Conservation (phyloP, 768 basidiomycete genomes). For the Melanogaster broomeanus region DNA sequence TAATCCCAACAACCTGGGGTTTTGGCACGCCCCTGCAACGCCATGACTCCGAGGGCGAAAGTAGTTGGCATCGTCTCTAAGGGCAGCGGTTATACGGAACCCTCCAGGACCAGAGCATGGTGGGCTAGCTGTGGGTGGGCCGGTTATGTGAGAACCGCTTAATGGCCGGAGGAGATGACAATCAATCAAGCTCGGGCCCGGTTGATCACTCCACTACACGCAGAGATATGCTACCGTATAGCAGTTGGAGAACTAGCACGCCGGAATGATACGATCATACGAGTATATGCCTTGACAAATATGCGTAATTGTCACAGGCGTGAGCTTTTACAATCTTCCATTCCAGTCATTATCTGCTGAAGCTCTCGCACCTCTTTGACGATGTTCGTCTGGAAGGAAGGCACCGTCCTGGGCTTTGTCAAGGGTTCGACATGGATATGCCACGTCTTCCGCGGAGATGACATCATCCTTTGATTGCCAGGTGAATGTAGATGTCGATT, state of each 20-base stretch:
- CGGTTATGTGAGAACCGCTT: too few species aligned
- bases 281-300: conserved; percentile 47
- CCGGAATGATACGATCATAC: conserved; percentile 48
- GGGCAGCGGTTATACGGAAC: conserved; percentile 54
- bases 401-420: background rate
- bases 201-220: conserved; percentile 1
- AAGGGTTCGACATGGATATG: conserved; percentile 20
- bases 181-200: conserved; percentile 42
- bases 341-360: background rate
- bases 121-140: too few species aligned
- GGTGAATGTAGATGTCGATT: conserved; percentile 23
- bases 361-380: background rate
- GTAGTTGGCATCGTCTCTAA: conserved; percentile 73
- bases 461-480: conserved; percentile 45
- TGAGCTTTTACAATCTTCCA: conserved; percentile 29
- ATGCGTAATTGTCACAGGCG: conserved; percentile 59
- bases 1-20: conserved; percentile 49
- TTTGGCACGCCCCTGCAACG: conserved; percentile 55
- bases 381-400: background rate
- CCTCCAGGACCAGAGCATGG: too few species aligned
- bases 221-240: conserved; percentile 65
- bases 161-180: conserved; percentile 50
- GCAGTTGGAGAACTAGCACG: conserved; percentile 59
- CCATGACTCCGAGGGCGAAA: conserved; percentile 51
- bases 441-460: conserved; percentile 43